Evolutionary conservation across 148 eudicot genomes (phyloP), one percentile per base, ranked within the genome.

Genomic region (Hydrangea macrophylla): DNA sequence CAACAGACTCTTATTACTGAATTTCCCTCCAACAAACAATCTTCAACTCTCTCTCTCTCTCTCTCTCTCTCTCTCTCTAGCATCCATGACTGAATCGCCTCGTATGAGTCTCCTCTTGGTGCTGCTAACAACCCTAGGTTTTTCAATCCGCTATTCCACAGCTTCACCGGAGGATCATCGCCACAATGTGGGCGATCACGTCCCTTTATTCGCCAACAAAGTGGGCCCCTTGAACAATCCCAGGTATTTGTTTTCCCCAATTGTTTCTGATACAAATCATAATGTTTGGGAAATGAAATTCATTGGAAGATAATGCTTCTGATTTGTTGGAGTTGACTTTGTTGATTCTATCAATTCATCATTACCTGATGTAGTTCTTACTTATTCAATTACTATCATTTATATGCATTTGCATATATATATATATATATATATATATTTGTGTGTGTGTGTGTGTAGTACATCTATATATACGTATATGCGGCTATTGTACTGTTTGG

Each of bases 181-280:
- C 17, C 88, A 91, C 92, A 88, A 81, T 84, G 90, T 76, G n/a
- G 95, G 95, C 20, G 92, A 91, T 83, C 63, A 58, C 42, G 87
- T 91, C 35, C 90, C 95, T 61, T 76, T 91, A 36, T 81, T 80
- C 60, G 92, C 74, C 78, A 85, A 83, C 74, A 88, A 78, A 75
- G 62, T 91, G 72, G 97, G 95, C 12, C 92, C 97, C 55, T 78
- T 91, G 64, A 76, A 80, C 63, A 91, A 91, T 83, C 97, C 97
- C 78, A 88, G 97, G 97, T 91, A 61, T 42, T 45, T 67, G 24
- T 35, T 28, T 42, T 48, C 18, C 20, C 4, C n/a, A 45, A 70
- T 15, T 26, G 36, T 27, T 35, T 64, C 59, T n/a, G n/a, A 57
- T 12, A 18, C 17, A 11, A 24, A 65, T 65, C 69, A n/a, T 15